Evolutionary conservation across 208 protist genomes (phyloP).

Genomic region (Wallacemonas sp.): DNA sequence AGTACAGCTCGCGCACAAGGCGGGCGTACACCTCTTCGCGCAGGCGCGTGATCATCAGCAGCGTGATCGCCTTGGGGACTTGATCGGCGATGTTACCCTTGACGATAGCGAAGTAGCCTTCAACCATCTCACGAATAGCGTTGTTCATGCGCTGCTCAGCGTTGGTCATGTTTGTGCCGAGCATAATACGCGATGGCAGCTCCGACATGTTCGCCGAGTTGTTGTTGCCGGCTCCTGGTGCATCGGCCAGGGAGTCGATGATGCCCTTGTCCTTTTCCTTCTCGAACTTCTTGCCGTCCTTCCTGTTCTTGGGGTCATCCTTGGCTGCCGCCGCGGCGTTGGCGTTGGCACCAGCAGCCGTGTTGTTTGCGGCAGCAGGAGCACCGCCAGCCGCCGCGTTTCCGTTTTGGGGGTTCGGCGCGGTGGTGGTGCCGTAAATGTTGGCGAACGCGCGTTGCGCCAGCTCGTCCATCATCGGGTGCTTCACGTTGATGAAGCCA

Average conservation of each 20-base stretch:
- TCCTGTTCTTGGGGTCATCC: conserved; percentile 30
- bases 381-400: conserved; percentile 5
- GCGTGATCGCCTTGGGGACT: conserved; percentile 98
- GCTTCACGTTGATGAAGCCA: conserved; percentile 97
- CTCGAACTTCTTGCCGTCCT: conserved; percentile 46
- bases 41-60: conserved; percentile 96
- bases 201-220: conserved; percentile 62
- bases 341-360: not conserved
- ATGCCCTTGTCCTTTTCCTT: conserved; percentile 51
- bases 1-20: conserved; percentile 94
- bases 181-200: conserved; percentile 76
- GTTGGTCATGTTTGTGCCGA: conserved; percentile 65
- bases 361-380: conserved; percentile 9
- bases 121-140: conserved; percentile 88
- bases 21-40: conserved; percentile 93
- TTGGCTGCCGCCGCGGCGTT: conserved; percentile 18
- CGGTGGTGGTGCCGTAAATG: conserved; percentile 54
- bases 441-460: conserved; percentile 75
- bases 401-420: conserved; percentile 3
- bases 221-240: not conserved
- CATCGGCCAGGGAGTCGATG: conserved; percentile 32
- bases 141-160: conserved; percentile 84
- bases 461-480: conserved; percentile 87
- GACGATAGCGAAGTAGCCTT: conserved; percentile 92
- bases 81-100: conserved; percentile 93